Conservation (phyloP, 2,329 filamentous ascomycete genomes). For the Pseudogymnoascus sp. region DNA sequence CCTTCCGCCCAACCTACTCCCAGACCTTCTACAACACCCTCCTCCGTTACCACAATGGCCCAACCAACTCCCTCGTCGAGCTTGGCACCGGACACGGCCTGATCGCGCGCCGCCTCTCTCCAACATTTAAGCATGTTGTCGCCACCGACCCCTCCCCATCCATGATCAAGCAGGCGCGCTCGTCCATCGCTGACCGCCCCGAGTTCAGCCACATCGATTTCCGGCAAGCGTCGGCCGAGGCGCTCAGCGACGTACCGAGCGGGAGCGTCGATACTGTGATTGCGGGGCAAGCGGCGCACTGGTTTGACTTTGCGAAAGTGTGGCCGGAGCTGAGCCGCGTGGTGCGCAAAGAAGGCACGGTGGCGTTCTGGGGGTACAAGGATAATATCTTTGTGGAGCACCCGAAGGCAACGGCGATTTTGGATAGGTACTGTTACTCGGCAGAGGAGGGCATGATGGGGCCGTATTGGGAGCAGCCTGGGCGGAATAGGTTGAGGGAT, state of each 20-base stretch:
- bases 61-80: slow-evolving; percentile 39
- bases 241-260: slow-evolving; percentile 41
- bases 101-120: slow-evolving; percentile 44
- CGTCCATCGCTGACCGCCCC: slow-evolving; percentile 28
- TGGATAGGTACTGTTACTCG: slow-evolving; percentile 49
- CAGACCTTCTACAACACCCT: slow-evolving; percentile 44
- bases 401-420: slow-evolving; percentile 42
- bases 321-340: slow-evolving; percentile 50
- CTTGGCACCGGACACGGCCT: slow-evolving; percentile 57
- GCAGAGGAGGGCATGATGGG: slow-evolving; percentile 44
- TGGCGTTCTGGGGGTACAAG: slow-evolving; percentile 61
- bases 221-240: slow-evolving; percentile 44
- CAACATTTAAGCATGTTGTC: slow-evolving; percentile 42
- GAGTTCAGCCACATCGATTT: slow-evolving; percentile 39
- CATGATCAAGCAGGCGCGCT: slow-evolving; percentile 47
- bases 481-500: slow-evolving; percentile 45
- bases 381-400: slow-evolving; percentile 52
- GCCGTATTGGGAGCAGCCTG: slow-evolving; percentile 53
- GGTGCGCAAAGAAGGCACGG: slow-evolving; percentile 44
- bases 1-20: slow-evolving; percentile 53
- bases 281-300: slow-evolving; percentile 53
- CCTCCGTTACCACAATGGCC: slow-evolving; percentile 42
- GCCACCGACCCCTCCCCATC: slow-evolving; percentile 49
- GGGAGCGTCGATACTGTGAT: slow-evolving; percentile 43
- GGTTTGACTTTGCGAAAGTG: slow-evolving; percentile 51